Evolutionary conservation across 805 yeast genomes (phyloP), one percentile per base, ranked within the genome.

Genomic region (Starmerella bombicola): DNA sequence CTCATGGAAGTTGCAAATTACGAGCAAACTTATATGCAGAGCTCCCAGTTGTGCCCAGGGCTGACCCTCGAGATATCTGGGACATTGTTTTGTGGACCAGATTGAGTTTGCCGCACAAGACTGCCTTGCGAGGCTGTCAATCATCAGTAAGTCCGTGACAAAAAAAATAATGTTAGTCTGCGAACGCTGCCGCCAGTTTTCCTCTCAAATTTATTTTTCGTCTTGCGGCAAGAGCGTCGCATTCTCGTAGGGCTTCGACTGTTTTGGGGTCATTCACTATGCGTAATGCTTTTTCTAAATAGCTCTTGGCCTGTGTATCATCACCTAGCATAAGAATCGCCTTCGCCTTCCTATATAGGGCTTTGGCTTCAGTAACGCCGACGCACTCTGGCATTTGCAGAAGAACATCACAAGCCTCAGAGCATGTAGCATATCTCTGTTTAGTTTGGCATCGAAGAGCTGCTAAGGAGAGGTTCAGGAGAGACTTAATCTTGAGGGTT

Each of bases 271-370:
- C 55, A 1, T 40, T 40, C 3, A 15, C 26, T 9, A 45, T 25
- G 1, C n/a, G n/a, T 17, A 41, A 21, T 10, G 95, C 94, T 40
- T 65, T 62, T 49, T 75, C 71, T 44, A 85, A 69, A 42, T 77
- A 78, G 7, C 58, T 59, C 37, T 77, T 62, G 0, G 95, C 93
- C 45, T 65, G 67, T 16, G 74, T 84, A 38, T 78, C 80, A 55
- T 83, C 78, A 49, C 78, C 78, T 21, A 69, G 63, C 8, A 69
- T 60, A 43, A 73, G 57, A 52, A 74, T 68, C 0, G 88, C 94
- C 55, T 69, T 62, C 33, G 93, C 95, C 59, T 83, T 74, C 57
- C 96, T 76, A 64, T 78, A 85, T 26, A 73, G 63, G 0, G 95
- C 95, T 64, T 86, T 86, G 12, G 93, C 83, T 55, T 71, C 72